phyloP scores from a whole-genome alignment of 352 stramenopile species.

The Pythium scleroteichum region DNA sequence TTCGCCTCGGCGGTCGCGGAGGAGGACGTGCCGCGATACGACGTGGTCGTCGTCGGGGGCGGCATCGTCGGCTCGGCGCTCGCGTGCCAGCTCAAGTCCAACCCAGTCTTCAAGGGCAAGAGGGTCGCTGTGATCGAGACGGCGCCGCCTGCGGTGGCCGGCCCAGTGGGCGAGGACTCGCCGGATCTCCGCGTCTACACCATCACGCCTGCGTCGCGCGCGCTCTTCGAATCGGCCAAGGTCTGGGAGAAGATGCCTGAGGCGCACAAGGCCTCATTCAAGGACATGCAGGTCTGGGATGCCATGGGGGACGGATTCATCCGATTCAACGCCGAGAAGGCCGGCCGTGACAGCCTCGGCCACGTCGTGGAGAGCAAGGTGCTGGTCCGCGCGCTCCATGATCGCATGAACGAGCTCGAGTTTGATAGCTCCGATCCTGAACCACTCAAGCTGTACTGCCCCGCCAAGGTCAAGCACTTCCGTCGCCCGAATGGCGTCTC shows the following conservation, averaged over 20 bases:
- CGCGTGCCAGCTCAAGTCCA: constrained; percentile 79
- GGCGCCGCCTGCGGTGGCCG: constrained; percentile 37
- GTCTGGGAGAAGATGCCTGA: constrained; percentile 78
- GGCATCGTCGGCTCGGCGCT: constrained; percentile 82
- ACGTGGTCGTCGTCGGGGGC: constrained; percentile 83
- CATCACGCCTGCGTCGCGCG: constrained; percentile 84
- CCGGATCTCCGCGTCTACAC: constrained; percentile 90
- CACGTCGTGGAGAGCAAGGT: constrained; percentile 89
- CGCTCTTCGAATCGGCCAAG: constrained; percentile 67
- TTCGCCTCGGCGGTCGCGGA: constrained; percentile 22
- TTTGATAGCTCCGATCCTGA: constrained; percentile 39
- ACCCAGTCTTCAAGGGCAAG: constrained; percentile 79
- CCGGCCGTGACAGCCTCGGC: constrained; percentile 59
- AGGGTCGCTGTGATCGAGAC: constrained; percentile 78
- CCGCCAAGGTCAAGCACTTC: constrained; percentile 84
- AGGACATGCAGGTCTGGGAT: constrained; percentile 92
- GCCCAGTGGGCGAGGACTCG: constrained; percentile 55
- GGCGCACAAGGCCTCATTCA: constrained; percentile 68
- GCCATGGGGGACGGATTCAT: constrained; percentile 88
- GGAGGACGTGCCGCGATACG: constrained; percentile 51
- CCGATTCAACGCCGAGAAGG: constrained; percentile 80
- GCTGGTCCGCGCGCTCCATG: constrained; percentile 82
- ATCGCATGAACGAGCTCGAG: constrained; percentile 80
- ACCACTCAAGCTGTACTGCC: constrained; percentile 73
- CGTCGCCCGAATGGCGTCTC: constrained; percentile 48